These are phyloP conservation scores for Gentiana dahurica DNA, from an alignment of 257 asterid species.

Conservation along the genomic window DNA sequence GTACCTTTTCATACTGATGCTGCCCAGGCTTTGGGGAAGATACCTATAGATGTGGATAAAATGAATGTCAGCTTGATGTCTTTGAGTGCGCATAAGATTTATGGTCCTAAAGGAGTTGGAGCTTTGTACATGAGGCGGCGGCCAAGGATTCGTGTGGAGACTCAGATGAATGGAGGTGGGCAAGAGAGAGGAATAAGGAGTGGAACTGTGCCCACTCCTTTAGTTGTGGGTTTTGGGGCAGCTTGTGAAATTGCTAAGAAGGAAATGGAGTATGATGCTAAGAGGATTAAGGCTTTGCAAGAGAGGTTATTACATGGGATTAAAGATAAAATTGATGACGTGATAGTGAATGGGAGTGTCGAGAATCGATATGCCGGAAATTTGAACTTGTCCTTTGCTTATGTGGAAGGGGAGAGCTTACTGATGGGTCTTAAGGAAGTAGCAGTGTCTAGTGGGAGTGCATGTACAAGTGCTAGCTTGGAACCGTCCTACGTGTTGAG, in stretches of 20 bases:
- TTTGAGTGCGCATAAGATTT: slow-evolving; percentile 90
- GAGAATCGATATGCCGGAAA: slow-evolving; percentile 79
- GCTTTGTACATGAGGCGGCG: slow-evolving; percentile 86
- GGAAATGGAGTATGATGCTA: slow-evolving; percentile 87
- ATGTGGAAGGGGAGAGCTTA: slow-evolving; percentile 97
- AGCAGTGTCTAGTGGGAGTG: slow-evolving; percentile 97
- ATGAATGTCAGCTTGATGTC: slow-evolving; percentile 96
- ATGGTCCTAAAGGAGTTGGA: slow-evolving; percentile 94
- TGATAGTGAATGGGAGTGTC: slow-evolving; percentile 88
- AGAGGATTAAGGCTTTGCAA: slow-evolving; percentile 50
- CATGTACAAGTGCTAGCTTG: slow-evolving; percentile 95
- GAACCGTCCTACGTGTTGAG: slow-evolving; percentile 96
- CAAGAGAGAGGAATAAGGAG: slow-evolving; percentile 99
- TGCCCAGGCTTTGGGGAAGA: slow-evolving; percentile 86
- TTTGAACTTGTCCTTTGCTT: slow-evolving; percentile 86
- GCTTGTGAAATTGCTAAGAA: slow-evolving; percentile 88
- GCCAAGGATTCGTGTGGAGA: slow-evolving; percentile 91
- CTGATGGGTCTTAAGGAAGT: slow-evolving; percentile 97
- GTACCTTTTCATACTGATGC: slow-evolving; percentile 92
- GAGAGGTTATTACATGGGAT: slow-evolving; percentile 67
- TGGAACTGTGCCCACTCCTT: slow-evolving; percentile 90
- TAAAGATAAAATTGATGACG: slow-evolving; percentile 59
- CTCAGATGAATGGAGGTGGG: slow-evolving; percentile 99
- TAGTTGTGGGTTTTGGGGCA: slow-evolving; percentile 93
- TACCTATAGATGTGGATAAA: slow-evolving; percentile 76